Evolutionary conservation across 2,329 filamentous ascomycete genomes (phyloP), one percentile per base, ranked within the genome.

Genomic region (Cytospora piceae): DNA sequence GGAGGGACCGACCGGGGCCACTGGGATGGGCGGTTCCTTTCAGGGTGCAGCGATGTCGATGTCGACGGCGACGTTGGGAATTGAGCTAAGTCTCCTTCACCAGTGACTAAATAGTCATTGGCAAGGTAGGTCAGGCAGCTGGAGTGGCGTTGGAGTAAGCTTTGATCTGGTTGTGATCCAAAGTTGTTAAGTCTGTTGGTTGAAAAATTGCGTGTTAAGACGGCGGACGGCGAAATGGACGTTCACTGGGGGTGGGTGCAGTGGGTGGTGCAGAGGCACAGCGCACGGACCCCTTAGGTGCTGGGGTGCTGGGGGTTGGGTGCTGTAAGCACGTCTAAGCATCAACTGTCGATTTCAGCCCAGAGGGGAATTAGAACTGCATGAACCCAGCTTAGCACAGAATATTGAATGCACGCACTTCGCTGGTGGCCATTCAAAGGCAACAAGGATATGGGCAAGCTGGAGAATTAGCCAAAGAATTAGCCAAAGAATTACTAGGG

Each of bases 201-300:
- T 61, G 55, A 55, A 51, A 52, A 63, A 63, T 57, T 63, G 61
- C 55, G 61, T 53, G 55, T 57, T 53, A 63, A 55, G 61, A 57
- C 56, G 53, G 60, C 55, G 51, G 61, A 57, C 56, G 61, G 46
- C 31, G 31, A 57, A 49, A 49, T 22, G 42, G 42, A 22, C n/a
- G 20, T 49, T 49, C 42, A 49, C 42, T 49, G 42, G 42, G 42
- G 42, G 42, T 49, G 42, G 42, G 42, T 22, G 42, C 42, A 49
- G 42, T 7, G n/a, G 42, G 42, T 49, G 42, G 42, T 49, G 42
- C n/a, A 49, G 42, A 49, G 42, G 42, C 42, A 49, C 42, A 4
- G n/a, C n/a, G 42, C 42, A 49, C 42, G 42, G 42, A 49, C 42
- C 42, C 42, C 9, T 22, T 22, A 7, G 20, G 20, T 49, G n/a